Conservation (phyloP, 2,329 filamentous ascomycete species). For the Xylaria sp. region DNA sequence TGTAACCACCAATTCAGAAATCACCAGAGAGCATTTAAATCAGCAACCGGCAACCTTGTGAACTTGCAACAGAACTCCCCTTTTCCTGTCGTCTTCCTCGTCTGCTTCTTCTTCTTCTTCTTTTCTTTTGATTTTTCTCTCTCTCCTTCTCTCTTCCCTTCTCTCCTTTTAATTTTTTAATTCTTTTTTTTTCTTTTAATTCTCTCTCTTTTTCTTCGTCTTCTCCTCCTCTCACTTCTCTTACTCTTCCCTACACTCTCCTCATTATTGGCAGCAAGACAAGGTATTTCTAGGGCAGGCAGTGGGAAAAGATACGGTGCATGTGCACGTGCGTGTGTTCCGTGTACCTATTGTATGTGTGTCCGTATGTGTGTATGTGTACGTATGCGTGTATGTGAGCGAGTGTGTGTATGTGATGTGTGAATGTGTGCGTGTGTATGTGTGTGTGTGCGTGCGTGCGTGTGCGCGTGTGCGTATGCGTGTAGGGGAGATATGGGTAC, state of each 20-base stretch:
- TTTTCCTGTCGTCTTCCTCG: neutral
- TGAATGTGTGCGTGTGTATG: conserved; percentile 11
- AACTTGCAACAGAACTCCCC: neutral
- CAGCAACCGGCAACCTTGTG: neutral
- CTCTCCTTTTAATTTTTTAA: neutral
- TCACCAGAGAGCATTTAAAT: neutral
- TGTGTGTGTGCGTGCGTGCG: conserved; percentile 2
- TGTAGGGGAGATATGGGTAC: conserved; percentile 13
- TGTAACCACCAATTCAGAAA: conserved; percentile 3
- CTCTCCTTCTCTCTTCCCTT: neutral
- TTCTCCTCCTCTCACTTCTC: neutral
- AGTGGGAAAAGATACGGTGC: conserved; percentile 6
- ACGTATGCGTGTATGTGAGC: neutral
- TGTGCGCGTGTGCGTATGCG: conserved; percentile 12
- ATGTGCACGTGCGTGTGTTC: conserved; percentile 5
- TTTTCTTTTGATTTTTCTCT: neutral
- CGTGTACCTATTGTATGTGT: conserved; percentile 5
- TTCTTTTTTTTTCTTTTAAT: conserved; percentile 1
- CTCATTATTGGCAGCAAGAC: neutral
- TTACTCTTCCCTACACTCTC: neutral
- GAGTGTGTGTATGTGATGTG: conserved; percentile 6
- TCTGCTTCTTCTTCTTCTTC: neutral
- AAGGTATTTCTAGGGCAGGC: conserved; percentile 3
- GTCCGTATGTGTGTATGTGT: conserved; percentile 8
- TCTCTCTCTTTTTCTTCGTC: neutral